Evolutionary conservation across 169 alveolate genomes (phyloP), one percentile per base, ranked within the genome.

Genomic region (Miamiensis avidus): DNA sequence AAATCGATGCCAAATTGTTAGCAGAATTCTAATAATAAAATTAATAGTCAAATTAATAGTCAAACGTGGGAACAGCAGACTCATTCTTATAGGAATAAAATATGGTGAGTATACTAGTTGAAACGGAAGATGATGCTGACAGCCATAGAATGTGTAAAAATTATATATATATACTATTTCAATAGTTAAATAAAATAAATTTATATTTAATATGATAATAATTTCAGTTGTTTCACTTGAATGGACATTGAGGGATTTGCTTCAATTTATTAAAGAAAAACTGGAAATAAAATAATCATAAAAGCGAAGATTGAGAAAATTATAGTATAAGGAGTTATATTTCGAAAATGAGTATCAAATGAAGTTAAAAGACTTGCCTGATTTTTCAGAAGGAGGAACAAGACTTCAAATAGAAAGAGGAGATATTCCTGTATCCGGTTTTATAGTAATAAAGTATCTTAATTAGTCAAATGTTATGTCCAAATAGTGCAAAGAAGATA

Each of bases 341-440:
- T 79, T 25, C 30, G 27, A 79, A 29, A 72, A 79, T 64, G 84
- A 79, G 20, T 79, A 79, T 64, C 15, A 34, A 28, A 49, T 29
- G 29, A 34, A 69, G 15, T 33, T 79, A 28, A 34, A 34, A 79
- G 75, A 34, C 4, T 49, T 49, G 20, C 49, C 65, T 34, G 84
- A 74, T 1, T 79, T 29, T 65, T 11, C n/a, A 79, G 84, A 79
- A 79, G 84, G 84, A 4, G 84, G 84, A 15, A 29, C 33, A 20
- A 79, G 84, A 79, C 75, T 79, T 34, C 49, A 34, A 28, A 34
- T 79, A 49, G 84, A 79, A 79, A 79, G 84, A 64, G 84, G 84
- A 0, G 84, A 79, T 1, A 79, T 79, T 20, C 84, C 84, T 29
- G 75, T 79, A 34, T 79, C 84, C 29, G 84, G 84, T 29, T 49